These are phyloP conservation scores for Spinellus fusiger DNA, from an alignment of 192 early-diverging fungal genomes.

Conservation along the genomic window DNA sequence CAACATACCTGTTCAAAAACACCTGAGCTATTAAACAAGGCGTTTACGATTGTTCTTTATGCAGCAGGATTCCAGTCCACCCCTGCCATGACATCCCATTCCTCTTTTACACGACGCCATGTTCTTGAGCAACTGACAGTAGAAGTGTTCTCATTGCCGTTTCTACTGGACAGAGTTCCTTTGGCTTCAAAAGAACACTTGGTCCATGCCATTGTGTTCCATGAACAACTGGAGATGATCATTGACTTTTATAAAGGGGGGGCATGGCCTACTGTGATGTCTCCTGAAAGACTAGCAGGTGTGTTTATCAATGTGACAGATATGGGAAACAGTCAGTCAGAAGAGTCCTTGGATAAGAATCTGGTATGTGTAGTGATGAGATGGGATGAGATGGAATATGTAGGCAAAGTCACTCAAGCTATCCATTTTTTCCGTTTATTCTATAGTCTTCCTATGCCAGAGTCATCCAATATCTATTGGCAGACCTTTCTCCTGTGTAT, in stretches of 20 bases:
- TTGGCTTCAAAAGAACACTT: conserved; percentile 32
- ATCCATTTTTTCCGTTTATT: background rate
- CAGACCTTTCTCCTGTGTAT: conserved; percentile 7
- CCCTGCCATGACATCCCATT: background rate
- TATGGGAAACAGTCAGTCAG: conserved; percentile 20
- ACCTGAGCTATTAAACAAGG: background rate
- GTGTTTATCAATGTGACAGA: conserved; percentile 41
- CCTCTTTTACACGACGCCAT: background rate
- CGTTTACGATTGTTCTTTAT: background rate
- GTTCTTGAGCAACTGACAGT: conserved; percentile 27
- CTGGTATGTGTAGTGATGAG: conserved; percentile 18
- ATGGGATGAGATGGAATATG: background rate
- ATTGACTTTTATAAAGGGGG: conserved; percentile 4
- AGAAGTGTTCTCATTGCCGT: conserved; percentile 46
- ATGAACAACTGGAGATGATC: conserved; percentile 29
- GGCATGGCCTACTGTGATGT: background rate
- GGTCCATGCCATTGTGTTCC: conserved; percentile 33
- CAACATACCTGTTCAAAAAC: background rate
- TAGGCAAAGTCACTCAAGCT: background rate
- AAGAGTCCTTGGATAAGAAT: conserved; percentile 10
- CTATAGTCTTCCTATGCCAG: conserved; percentile 28
- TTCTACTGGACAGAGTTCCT: conserved; percentile 39
- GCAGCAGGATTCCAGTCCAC: background rate
- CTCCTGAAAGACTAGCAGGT: conserved; percentile 18
- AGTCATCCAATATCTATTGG: conserved; percentile 19